These are phyloP conservation scores for Hanseniaspora lindneri DNA, from an alignment of 805 yeast species.

Conservation along the genomic window DNA sequence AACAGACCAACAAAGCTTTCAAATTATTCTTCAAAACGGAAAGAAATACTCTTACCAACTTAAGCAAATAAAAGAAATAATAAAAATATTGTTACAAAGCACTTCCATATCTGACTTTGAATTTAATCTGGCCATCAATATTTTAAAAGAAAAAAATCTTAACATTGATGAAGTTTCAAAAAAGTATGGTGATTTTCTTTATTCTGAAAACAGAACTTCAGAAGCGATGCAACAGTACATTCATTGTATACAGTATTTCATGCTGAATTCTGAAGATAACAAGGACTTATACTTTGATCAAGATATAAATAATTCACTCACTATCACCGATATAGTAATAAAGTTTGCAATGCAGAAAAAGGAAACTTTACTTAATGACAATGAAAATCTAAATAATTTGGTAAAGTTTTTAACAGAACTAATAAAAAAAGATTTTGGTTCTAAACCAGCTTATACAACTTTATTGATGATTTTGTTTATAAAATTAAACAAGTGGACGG, in stretches of 20 bases:
- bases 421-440: slow-evolving; percentile 40
- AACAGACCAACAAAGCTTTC: not conserved
- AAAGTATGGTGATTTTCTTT: slow-evolving; percentile 62
- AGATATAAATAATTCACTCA: not conserved
- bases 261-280: not conserved
- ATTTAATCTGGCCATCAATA: slow-evolving; percentile 45
- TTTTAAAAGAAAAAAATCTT: slow-evolving; percentile 18
- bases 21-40: slow-evolving; percentile 1
- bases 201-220: slow-evolving; percentile 48
- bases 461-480: slow-evolving; percentile 68
- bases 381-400: slow-evolving; percentile 30
- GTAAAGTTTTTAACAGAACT: slow-evolving; percentile 49
- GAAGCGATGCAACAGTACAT: slow-evolving; percentile 69
- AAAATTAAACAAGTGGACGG: slow-evolving; percentile 51
- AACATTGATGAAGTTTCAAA: slow-evolving; percentile 34
- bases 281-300: slow-evolving; percentile 6
- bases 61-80: not conserved
- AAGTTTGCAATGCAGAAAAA: slow-evolving; percentile 9
- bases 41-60: not conserved
- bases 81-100: not conserved
- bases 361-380: not conserved
- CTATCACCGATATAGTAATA: slow-evolving; percentile 12
- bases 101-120: slow-evolving; percentile 35
- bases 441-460: slow-evolving; percentile 74
- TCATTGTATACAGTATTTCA: slow-evolving; percentile 34